Conservation (phyloP, 192 early-diverging fungal genomes). For the Radiomyces spectabilis region DNA sequence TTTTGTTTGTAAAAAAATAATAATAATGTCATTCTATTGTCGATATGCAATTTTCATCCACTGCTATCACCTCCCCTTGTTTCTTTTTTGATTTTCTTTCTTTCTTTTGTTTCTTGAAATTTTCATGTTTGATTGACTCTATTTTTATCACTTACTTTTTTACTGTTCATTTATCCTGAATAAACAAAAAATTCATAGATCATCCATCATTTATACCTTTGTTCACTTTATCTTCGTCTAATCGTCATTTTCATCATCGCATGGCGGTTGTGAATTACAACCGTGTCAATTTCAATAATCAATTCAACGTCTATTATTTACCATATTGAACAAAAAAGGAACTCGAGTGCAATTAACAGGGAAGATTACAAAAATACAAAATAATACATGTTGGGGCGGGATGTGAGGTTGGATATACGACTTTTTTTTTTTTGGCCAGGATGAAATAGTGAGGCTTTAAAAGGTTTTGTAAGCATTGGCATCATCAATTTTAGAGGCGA, state of each 20-base stretch:
- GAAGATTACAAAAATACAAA: no score
- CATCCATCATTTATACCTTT: background rate
- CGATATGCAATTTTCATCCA: background rate
- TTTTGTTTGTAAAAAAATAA: constrained; percentile 5
- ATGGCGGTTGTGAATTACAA: background rate
- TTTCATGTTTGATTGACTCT: background rate
- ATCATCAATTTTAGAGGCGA: background rate
- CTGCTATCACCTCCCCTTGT: background rate
- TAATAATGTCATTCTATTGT: background rate
- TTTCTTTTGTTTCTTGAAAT: background rate
- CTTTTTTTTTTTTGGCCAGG: no score
- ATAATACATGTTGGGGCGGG: no score
- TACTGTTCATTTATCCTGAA: background rate
- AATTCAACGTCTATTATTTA: background rate
- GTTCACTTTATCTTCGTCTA: background rate
- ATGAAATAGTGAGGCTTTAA: no score
- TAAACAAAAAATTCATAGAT: no score
- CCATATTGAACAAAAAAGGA: background rate
- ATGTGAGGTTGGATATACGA: no score
- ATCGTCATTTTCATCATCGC: background rate
- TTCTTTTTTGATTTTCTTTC: constrained; percentile 1
- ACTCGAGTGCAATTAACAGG: no score
- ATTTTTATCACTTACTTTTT: background rate
- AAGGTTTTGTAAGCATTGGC: no score
- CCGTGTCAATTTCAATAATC: background rate